These are phyloP conservation scores for Fusarium sp. DNA, from an alignment of 2,329 filamentous ascomycete genomes.

Conservation along the genomic window DNA sequence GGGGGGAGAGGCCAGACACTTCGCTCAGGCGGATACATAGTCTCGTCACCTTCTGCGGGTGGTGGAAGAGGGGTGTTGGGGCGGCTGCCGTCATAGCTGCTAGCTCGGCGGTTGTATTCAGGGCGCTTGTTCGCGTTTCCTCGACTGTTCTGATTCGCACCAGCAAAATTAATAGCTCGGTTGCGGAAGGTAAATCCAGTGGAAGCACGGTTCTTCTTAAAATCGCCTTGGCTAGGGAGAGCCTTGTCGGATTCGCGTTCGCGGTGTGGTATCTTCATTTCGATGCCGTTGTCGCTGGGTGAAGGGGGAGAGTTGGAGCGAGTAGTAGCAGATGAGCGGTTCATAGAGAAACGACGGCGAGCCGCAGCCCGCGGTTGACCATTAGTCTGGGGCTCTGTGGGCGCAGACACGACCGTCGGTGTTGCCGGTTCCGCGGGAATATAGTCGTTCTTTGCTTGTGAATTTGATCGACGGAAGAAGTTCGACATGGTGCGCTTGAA, in stretches of 20 bases:
- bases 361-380: constrained; percentile 44
- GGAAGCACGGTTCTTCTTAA: constrained; percentile 64
- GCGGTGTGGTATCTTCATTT: constrained; percentile 53
- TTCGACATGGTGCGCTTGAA: constrained; percentile 64
- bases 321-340: constrained; percentile 59
- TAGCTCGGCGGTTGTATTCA: constrained; percentile 54
- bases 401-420: constrained; percentile 43
- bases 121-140: constrained; percentile 38
- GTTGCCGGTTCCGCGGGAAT: constrained; percentile 43
- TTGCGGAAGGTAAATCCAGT: constrained; percentile 64
- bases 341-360: constrained; percentile 60
- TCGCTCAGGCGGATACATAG: constrained; percentile 55
- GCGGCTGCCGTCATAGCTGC: constrained; percentile 61
- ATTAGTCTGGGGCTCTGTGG: constrained; percentile 47
- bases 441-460: constrained; percentile 45
- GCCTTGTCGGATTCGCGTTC: constrained; percentile 45
- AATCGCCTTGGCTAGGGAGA: constrained; percentile 59
- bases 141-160: constrained; percentile 39
- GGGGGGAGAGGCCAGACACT: constrained; percentile 72
- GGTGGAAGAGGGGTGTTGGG: constrained; percentile 40
- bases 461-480: constrained; percentile 60
- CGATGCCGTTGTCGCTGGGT: constrained; percentile 58
- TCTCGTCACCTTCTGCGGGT: constrained; percentile 39
- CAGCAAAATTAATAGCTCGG: constrained; percentile 62
- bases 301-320: constrained; percentile 65